phyloP scores from a whole-genome alignment of 352 stramenopile genomes.

The Globisporangium megalacanthum region DNA sequence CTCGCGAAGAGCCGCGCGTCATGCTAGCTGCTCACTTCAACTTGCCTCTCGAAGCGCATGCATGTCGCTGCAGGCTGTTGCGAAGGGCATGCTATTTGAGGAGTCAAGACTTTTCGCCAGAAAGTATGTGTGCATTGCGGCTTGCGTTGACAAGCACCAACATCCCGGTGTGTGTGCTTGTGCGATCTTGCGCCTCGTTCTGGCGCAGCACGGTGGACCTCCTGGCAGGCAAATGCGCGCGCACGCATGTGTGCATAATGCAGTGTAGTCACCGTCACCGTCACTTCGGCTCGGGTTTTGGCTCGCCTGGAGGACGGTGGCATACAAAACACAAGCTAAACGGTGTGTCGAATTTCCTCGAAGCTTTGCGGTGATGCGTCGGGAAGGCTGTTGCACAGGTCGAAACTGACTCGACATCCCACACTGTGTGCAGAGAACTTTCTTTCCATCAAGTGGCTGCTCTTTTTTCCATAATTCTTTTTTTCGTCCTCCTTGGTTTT shows the following conservation, averaged over 20 bases:
- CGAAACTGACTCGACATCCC: conserved; percentile 7
- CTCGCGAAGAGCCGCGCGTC: not conserved
- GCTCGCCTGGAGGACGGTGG: not conserved
- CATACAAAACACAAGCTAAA: conserved; percentile 10
- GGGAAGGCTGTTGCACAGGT: not conserved
- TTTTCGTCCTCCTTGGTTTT: too few species aligned
- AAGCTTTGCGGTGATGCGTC: conserved; percentile 6
- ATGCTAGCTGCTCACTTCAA: not conserved
- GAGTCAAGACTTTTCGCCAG: conserved; percentile 1
- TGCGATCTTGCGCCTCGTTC: too few species aligned
- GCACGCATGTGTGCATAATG: not conserved
- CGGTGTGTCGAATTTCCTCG: conserved; percentile 10
- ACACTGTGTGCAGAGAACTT: not conserved
- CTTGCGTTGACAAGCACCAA: too few species aligned
- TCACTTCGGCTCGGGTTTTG: too few species aligned
- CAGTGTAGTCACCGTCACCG: too few species aligned
- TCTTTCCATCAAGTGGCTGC: not conserved
- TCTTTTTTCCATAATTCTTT: not conserved
- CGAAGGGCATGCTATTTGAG: not conserved
- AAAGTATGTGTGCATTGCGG: too few species aligned
- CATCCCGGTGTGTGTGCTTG: too few species aligned
- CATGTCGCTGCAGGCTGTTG: not conserved
- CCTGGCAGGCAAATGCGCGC: too few species aligned
- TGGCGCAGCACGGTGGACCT: too few species aligned
- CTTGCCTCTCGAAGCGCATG: not conserved